These are phyloP conservation scores for Allium fistulosum DNA, from an alignment of 106 monocot species.

Conservation along the genomic window DNA sequence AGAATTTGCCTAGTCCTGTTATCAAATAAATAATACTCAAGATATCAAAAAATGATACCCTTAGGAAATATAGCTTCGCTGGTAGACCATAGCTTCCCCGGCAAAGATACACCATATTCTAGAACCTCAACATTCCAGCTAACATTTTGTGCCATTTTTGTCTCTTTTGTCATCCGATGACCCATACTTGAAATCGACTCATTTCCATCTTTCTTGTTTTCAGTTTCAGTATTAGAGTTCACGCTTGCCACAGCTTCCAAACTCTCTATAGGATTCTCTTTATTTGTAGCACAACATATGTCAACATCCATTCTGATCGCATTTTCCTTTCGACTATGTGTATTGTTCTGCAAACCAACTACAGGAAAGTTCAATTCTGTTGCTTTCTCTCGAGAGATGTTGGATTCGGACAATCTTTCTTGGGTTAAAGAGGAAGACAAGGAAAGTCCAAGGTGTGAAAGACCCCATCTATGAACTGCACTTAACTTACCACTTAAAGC, in stretches of 20 bases:
- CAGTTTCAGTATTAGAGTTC: slow-evolving; percentile 12
- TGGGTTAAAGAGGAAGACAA: slow-evolving; percentile 18
- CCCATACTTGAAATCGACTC: slow-evolving; percentile 8
- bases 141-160: slow-evolving; percentile 51
- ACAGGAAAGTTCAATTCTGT: slow-evolving; percentile 3
- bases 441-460: slow-evolving; percentile 54
- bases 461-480: slow-evolving; percentile 74
- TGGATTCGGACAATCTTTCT: slow-evolving; percentile 19
- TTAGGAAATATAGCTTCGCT: slow-evolving; percentile 76
- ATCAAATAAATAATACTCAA: neutral
- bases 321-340: neutral
- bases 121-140: slow-evolving; percentile 58
- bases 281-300: neutral
- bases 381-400: neutral
- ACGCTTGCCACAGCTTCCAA: slow-evolving; percentile 8
- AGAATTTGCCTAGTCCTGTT: neutral
- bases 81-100: slow-evolving; percentile 68
- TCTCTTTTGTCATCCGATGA: slow-evolving; percentile 56
- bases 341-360: neutral
- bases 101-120: slow-evolving; percentile 50
- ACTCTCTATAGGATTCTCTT: neutral
- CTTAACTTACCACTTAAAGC: slow-evolving; percentile 69
- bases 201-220: slow-evolving; percentile 14
- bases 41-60: slow-evolving; percentile 20
- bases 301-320: slow-evolving; percentile 15